Conservation (phyloP, 73 alveolate species). For the Paramecium bursaria region DNA sequence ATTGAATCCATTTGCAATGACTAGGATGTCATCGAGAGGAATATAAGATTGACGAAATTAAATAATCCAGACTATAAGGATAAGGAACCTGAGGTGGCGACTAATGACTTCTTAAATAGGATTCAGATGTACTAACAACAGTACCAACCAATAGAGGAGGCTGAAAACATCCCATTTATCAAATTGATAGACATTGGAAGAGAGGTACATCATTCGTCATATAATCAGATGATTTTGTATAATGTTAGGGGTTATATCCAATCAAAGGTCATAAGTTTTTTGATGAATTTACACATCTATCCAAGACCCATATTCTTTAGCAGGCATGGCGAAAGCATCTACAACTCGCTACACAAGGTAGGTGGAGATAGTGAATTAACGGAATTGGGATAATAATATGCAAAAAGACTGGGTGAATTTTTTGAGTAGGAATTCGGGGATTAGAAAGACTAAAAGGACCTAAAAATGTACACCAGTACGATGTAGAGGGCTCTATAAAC, state of each 20-base stretch:
- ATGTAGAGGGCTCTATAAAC: conserved; percentile 70
- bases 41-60: conserved; percentile 37
- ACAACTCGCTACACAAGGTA: conserved; percentile 72
- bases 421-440: conserved; percentile 29
- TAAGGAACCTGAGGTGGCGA: conserved; percentile 55
- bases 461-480: conserved; percentile 64
- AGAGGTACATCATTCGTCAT: conserved; percentile 4
- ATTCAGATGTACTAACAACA: conserved; percentile 50
- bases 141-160: conserved; percentile 62
- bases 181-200: conserved; percentile 67
- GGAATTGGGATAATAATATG: conserved; percentile 68
- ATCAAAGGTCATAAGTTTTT: conserved; percentile 62
- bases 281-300: conserved; percentile 73
- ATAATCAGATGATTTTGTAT: conserved; percentile 22
- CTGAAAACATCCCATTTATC: conserved; percentile 56
- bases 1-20: conserved; percentile 74
- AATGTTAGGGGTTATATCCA: conserved; percentile 58
- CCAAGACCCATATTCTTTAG: conserved; percentile 79
- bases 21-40: conserved; percentile 69
- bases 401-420: conserved; percentile 53
- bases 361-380: conserved; percentile 72
- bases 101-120: conserved; percentile 35
- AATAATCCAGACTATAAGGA: conserved; percentile 67
- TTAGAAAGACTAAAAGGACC: neutral
- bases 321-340: conserved; percentile 82